phyloP scores from a whole-genome alignment of 305 asterid species.

The Fraxinus sp. region DNA sequence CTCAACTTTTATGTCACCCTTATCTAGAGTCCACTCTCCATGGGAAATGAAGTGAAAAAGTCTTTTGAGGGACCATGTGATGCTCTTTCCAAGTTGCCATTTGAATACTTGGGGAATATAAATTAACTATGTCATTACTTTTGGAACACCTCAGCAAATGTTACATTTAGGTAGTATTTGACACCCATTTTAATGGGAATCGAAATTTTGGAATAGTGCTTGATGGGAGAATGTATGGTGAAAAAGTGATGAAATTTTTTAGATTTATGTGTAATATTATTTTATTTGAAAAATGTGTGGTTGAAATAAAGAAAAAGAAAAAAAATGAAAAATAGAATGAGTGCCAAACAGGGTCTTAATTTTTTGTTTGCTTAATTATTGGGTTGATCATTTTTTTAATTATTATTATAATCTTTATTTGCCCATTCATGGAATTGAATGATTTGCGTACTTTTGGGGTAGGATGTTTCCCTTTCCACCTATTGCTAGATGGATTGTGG shows the following conservation, averaged over 20 bases:
- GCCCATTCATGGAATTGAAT: constrained; percentile 25
- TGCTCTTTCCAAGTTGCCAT: constrained; percentile 7
- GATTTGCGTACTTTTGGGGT: constrained; percentile 18
- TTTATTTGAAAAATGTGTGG: too few relatives aligned
- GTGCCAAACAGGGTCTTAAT: too few relatives aligned
- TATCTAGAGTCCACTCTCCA: neutral
- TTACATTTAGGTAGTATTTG: neutral
- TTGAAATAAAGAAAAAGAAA: too few relatives aligned
- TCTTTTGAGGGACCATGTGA: constrained; percentile 28
- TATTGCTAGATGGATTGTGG: neutral
- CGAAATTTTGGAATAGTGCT: too few relatives aligned
- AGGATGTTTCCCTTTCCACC: constrained; percentile 21
- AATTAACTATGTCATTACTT: neutral
- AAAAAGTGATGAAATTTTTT: too few relatives aligned
- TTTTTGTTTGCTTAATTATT: neutral
- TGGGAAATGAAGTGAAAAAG: constrained; percentile 9
- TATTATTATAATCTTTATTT: neutral
- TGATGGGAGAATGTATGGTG: too few relatives aligned
- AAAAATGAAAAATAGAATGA: too few relatives aligned
- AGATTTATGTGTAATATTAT: too few relatives aligned
- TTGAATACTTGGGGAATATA: constrained; percentile 11
- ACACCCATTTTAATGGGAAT: too few relatives aligned
- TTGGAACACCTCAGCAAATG: neutral
- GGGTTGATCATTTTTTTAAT: neutral
- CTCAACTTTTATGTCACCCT: neutral